Conservation (phyloP, 2,329 filamentous ascomycete genomes). For the Penicillium capsulatum region DNA sequence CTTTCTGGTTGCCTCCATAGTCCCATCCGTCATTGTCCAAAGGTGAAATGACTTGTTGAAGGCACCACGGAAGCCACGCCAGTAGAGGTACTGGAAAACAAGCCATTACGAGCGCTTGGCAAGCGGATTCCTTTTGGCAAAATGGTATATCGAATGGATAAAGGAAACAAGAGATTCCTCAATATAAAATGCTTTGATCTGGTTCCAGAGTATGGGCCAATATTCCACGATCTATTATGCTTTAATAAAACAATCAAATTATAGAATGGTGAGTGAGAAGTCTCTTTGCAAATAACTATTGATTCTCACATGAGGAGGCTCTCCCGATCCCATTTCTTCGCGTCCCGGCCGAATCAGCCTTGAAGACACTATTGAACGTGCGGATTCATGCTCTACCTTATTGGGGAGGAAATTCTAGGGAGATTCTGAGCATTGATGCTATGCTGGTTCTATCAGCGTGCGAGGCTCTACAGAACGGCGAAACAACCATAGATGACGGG, state of each 20-base stretch:
- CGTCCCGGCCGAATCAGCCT: neutral
- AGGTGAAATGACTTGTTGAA: too few species aligned
- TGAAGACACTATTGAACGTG: neutral
- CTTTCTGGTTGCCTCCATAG: too few species aligned
- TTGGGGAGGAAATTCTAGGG: neutral
- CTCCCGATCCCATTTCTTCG: neutral
- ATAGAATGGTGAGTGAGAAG: neutral
- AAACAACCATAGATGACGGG: neutral
- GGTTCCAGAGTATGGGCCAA: neutral
- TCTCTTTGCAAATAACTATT: neutral
- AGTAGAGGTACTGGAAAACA: too few species aligned
- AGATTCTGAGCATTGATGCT: neutral
- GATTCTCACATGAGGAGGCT: neutral
- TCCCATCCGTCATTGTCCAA: too few species aligned
- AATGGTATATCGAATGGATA: too few species aligned
- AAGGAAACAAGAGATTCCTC: too few species aligned
- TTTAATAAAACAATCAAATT: neutral
- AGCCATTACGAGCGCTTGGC: too few species aligned
- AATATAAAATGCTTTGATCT: too few species aligned
- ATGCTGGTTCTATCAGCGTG: neutral
- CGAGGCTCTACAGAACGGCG: neutral
- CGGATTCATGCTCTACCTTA: neutral
- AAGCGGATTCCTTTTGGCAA: too few species aligned
- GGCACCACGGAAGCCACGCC: too few species aligned
- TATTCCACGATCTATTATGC: neutral